Evolutionary conservation across 768 basidiomycete genomes (phyloP), one percentile per base, ranked within the genome.

Genomic region (Gloeopeniophorella convolvens): DNA sequence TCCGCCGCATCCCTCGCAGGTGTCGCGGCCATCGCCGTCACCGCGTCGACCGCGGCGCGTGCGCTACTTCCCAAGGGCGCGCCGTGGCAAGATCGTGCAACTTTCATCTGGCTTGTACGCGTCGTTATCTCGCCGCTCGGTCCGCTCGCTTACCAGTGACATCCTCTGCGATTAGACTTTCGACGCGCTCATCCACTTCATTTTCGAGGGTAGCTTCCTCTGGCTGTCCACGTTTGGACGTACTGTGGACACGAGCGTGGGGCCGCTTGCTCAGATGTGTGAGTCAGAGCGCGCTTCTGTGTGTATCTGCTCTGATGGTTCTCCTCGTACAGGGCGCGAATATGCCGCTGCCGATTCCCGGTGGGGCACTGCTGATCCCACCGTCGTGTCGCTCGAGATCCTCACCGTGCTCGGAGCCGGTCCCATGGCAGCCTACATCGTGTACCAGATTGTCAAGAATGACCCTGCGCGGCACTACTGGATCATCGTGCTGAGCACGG

Each of bases 341-440:
- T 90, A 92, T 60, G 80, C 85, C 20, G 72, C 73, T 2, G 89
- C 89, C 5, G 89, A 93, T 62, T 75, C 77, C 47, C 80, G 89
- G 34, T 93, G 90, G 90, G 89, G 87, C 12, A 62, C 74, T 36
- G 71, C 88, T 0, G 89, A 93, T 60, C 77, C 85, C 1, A 85
- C 83, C 1, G 74, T 91, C 44, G 86, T 93, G 37, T 82, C 88
- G 5, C 78, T 93, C 28, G 89, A 93, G 64, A 65, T 91, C 48
- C 71, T 93, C 54, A 93, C 89, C 5, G 89, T 92, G 10, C 72
- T 91, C 28, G 82, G 81, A 18, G 85, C 77, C 15, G 89, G 82
- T 0, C 84, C 88, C 0, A 62, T 92, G 47, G 85, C 83, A 62
- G 81, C 76, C 64, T 86, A 82, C 54, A 79, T 89, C 58, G 69